phyloP scores from a whole-genome alignment of 169 alveolate genomes.

The Cryptosporidium ubiquitum region DNA sequence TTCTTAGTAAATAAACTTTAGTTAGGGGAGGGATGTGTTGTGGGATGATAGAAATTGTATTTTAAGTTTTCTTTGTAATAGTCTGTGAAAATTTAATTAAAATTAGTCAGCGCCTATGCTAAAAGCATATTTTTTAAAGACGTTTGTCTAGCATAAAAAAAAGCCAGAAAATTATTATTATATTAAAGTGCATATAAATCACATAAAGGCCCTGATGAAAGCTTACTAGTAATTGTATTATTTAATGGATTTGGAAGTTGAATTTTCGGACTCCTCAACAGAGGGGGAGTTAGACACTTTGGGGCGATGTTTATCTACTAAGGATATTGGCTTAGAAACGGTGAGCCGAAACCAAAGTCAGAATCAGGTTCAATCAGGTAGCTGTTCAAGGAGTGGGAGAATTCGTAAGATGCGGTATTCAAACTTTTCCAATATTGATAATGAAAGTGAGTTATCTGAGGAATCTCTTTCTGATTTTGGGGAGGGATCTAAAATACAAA shows the following conservation, averaged over 20 bases:
- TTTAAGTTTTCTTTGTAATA: background rate
- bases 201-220: background rate
- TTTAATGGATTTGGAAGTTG: constrained; percentile 68
- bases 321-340: background rate
- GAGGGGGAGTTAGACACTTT: constrained; percentile 31
- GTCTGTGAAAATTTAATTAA: background rate
- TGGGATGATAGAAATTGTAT: too few species aligned
- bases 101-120: constrained; percentile 73
- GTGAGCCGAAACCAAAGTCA: background rate
- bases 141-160: constrained; percentile 44
- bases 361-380: background rate
- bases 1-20: background rate
- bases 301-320: background rate
- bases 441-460: constrained; percentile 27
- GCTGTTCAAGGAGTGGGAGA: constrained; percentile 70
- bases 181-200: background rate
- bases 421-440: constrained; percentile 42
- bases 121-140: background rate
- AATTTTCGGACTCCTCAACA: constrained; percentile 73
- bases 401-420: constrained; percentile 55
- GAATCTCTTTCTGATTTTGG: constrained; percentile 14
- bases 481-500: background rate
- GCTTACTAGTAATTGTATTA: background rate
- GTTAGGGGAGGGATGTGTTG: background rate
- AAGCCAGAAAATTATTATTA: constrained; percentile 2